Conservation (phyloP, 306 rosid species). For the Phaseolus lunatus region DNA sequence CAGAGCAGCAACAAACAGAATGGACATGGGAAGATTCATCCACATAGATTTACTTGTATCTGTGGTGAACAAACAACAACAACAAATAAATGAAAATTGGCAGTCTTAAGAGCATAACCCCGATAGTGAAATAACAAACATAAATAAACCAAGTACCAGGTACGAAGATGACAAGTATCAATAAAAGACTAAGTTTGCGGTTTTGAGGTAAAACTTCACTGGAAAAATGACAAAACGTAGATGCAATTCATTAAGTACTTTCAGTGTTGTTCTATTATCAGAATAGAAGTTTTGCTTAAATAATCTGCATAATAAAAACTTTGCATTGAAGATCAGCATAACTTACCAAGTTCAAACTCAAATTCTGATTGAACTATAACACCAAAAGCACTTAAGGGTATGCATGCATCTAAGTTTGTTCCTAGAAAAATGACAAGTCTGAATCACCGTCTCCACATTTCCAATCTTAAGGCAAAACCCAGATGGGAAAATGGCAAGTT, state of each 20-base stretch:
- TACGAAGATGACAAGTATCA: background rate
- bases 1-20: conserved; percentile 64
- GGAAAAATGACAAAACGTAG: background rate
- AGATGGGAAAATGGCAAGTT: conserved; percentile 8
- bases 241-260: background rate
- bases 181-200: background rate
- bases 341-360: background rate
- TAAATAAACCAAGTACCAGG: background rate
- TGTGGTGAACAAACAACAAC: conserved; percentile 43
- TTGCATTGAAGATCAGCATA: background rate
- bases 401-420: background rate
- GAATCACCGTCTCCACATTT: conserved; percentile 6
- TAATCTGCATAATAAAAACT: background rate
- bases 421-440: background rate
- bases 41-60: conserved; percentile 98
- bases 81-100: background rate
- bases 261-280: background rate
- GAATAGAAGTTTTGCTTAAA: background rate
- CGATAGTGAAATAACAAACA: conserved; percentile 7
- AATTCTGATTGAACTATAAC: background rate
- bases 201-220: background rate
- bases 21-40: conserved; percentile 90
- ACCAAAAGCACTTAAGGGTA: background rate
- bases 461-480: conserved; percentile 15
- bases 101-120: conserved; percentile 12